phyloP scores from a whole-genome alignment of 306 rosid species.

The Crotalaria pallida region DNA sequence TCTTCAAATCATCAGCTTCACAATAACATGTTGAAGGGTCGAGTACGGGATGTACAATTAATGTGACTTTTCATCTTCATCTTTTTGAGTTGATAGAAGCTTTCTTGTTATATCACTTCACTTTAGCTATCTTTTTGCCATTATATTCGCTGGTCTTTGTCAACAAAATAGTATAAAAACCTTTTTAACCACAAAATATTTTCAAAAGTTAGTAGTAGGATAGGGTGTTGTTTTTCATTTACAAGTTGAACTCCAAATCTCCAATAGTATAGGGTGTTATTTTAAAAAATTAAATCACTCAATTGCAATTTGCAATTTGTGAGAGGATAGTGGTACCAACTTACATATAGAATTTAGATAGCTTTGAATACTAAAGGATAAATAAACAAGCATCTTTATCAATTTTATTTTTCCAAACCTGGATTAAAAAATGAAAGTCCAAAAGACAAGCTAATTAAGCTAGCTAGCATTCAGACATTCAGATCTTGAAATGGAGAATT shows the following conservation, averaged over 20 bases:
- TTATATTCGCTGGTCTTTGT: slow-evolving; percentile 1
- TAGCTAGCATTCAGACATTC: background rate
- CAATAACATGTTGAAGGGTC: background rate
- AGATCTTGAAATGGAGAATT: background rate
- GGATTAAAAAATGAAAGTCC: background rate
- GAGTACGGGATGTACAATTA: slow-evolving; percentile 9
- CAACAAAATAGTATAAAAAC: background rate
- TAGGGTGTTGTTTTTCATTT: background rate
- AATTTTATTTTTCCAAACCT: background rate
- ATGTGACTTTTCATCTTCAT: background rate
- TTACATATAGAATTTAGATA: background rate
- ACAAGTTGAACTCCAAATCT: background rate
- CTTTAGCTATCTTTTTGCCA: background rate
- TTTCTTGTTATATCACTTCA: background rate
- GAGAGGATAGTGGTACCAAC: background rate
- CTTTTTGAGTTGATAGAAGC: background rate
- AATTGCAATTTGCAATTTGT: slow-evolving; percentile 6
- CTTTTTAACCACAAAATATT: background rate
- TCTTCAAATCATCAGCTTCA: background rate
- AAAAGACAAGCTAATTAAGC: background rate
- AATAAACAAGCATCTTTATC: background rate
- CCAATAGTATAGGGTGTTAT: background rate
- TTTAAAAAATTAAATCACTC: too few relatives aligned
- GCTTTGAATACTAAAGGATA: background rate
- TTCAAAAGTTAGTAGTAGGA: background rate